Evolutionary conservation across 2,329 filamentous ascomycete species (phyloP).

Genomic region (Trichoderma sp.): DNA sequence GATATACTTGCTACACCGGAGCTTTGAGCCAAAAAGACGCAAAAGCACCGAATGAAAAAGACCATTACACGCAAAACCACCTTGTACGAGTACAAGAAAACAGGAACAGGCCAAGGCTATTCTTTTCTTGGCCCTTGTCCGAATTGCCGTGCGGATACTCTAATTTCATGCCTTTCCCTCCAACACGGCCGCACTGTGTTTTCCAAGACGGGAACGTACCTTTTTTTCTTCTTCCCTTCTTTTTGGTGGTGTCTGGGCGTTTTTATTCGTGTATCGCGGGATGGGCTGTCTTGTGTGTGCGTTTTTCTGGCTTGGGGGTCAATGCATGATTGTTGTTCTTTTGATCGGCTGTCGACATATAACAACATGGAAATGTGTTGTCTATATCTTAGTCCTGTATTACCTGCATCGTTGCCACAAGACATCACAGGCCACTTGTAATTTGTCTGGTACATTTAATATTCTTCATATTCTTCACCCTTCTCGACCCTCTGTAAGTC

Average conservation of each 20-base stretch:
- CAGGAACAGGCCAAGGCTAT: not conserved
- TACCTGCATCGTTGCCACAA: not conserved
- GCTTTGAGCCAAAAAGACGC: not conserved
- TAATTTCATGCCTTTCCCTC: not conserved
- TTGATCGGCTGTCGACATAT: not conserved
- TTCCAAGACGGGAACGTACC: not conserved
- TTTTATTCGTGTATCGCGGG: not conserved
- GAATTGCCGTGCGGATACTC: not conserved
- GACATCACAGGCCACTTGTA: not conserved
- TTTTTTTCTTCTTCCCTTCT: not conserved
- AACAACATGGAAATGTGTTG: not conserved
- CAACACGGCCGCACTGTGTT: not conserved
- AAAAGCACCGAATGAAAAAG: not conserved
- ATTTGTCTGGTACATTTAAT: not conserved
- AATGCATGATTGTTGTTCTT: not conserved
- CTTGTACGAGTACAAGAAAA: not conserved
- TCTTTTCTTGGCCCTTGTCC: not conserved
- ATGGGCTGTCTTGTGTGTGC: not conserved
- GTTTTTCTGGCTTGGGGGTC: not conserved
- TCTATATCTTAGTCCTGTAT: not conserved
- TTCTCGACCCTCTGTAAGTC: not conserved
- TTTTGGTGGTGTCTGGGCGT: not conserved
- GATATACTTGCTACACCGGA: not conserved
- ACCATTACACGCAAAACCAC: not conserved
- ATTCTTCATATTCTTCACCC: not conserved